Conservation (phyloP, 305 asterid species). For the Rubia tinctorum region DNA sequence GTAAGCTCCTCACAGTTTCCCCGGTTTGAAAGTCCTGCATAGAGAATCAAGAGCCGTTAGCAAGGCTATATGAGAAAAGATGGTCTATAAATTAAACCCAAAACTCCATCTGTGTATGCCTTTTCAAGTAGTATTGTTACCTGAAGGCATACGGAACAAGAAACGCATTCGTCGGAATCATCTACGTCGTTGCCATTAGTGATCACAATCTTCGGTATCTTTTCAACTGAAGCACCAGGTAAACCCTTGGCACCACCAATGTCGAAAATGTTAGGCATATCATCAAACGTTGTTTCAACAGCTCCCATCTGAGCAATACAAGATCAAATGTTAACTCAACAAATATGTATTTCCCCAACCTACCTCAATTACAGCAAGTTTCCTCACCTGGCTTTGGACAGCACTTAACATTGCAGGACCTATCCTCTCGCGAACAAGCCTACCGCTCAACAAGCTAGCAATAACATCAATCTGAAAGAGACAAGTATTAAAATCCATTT, state of each 20-base stretch:
- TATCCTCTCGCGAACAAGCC: constrained; percentile 95
- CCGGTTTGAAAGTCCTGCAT: constrained; percentile 82
- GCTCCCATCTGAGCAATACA: constrained; percentile 81
- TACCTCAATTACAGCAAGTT: neutral
- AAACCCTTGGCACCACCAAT: constrained; percentile 91
- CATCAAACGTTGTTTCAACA: constrained; percentile 73
- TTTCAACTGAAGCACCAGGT: constrained; percentile 76
- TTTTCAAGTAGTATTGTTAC: constrained; percentile 24
- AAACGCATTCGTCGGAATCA: constrained; percentile 72
- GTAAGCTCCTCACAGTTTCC: constrained; percentile 85
- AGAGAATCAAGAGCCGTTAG: neutral
- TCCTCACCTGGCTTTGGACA: constrained; percentile 87
- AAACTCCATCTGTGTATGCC: neutral
- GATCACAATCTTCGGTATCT: constrained; percentile 74
- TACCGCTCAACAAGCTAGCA: constrained; percentile 91
- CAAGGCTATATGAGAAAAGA: neutral
- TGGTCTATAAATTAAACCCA: neutral
- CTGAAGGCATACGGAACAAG: constrained; percentile 99
- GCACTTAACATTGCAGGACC: constrained; percentile 99
- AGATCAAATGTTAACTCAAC: constrained; percentile 18
- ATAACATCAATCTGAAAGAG: constrained; percentile 79
- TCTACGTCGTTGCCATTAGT: constrained; percentile 51
- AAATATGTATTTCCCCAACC: constrained; percentile 4
- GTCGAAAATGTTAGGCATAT: constrained; percentile 76
- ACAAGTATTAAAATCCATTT: constrained; percentile 9